These are phyloP conservation scores for Protostelium mycophagum DNA, from an alignment of 78 protist species.

Conservation along the genomic window DNA sequence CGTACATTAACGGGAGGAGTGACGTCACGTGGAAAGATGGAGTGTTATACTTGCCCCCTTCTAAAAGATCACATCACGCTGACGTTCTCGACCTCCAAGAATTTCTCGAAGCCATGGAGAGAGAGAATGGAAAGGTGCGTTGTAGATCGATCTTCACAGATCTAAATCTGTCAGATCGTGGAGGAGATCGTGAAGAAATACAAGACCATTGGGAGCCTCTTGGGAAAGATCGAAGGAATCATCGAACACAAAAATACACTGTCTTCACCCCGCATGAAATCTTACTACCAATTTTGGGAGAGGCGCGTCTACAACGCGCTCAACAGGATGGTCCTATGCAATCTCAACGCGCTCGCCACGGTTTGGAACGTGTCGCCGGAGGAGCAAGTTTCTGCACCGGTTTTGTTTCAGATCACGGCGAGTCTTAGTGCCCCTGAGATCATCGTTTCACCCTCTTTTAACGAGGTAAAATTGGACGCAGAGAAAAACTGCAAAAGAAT, in stretches of 20 bases:
- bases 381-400: not conserved
- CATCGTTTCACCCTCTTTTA: constrained; percentile 29
- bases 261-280: constrained; percentile 11
- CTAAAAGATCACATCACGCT: not conserved
- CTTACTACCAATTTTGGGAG: constrained; percentile 81
- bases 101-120: constrained; percentile 10
- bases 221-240: constrained; percentile 68
- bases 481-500: no score
- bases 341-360: not conserved
- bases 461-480: no score
- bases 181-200: constrained; percentile 28
- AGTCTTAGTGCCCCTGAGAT: constrained; percentile 44
- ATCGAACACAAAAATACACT: constrained; percentile 35
- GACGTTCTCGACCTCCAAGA: constrained; percentile 34
- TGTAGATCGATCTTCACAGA: not conserved
- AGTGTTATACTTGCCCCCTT: not conserved
- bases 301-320: constrained; percentile 34
- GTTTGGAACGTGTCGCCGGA: not conserved
- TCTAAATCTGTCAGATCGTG: not conserved
- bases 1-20: not conserved
- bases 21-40: not conserved
- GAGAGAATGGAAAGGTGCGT: not conserved
- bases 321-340: constrained; percentile 5
- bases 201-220: constrained; percentile 34
- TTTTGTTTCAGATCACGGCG: constrained; percentile 59